Evolutionary conservation across 2,329 filamentous ascomycete species (phyloP).

Genomic region (Teratosphaeria pseudoeucalypti): DNA sequence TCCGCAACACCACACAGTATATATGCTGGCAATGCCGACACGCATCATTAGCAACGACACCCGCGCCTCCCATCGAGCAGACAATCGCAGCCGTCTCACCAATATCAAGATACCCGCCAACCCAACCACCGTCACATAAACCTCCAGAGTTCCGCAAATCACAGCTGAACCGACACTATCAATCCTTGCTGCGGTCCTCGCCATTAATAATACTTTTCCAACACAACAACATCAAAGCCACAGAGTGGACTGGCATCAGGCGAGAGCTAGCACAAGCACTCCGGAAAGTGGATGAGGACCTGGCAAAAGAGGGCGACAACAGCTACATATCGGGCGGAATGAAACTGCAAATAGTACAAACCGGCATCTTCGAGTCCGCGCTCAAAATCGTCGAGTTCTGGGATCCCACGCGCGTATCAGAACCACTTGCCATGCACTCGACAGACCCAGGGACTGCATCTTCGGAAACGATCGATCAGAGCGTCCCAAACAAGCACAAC

Average conservation of each 20-base stretch:
- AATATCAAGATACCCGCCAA: constrained; percentile 45
- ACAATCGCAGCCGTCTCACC: constrained; percentile 32
- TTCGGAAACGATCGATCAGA: constrained; percentile 25
- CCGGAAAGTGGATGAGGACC: constrained; percentile 52
- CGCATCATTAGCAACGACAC: constrained; percentile 39
- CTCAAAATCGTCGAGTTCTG: constrained; percentile 80
- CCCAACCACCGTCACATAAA: constrained; percentile 80
- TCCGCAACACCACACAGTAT: constrained; percentile 11
- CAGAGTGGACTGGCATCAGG: constrained; percentile 63
- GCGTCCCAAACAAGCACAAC: constrained; percentile 33
- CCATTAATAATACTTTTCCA: constrained; percentile 81
- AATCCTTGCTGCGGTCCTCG: constrained; percentile 74
- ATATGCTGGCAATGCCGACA: constrained; percentile 34
- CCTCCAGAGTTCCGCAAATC: constrained; percentile 80
- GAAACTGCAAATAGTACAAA: constrained; percentile 75
- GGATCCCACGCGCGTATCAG: constrained; percentile 23
- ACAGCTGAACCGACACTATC: constrained; percentile 78
- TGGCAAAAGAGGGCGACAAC: constrained; percentile 53
- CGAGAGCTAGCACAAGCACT: constrained; percentile 56
- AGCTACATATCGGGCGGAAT: constrained; percentile 30
- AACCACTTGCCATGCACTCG: not conserved
- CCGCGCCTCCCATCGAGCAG: constrained; percentile 43
- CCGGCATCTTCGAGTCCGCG: constrained; percentile 78
- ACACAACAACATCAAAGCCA: constrained; percentile 64
- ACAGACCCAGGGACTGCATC: constrained; percentile 23